Base-by-base conservation (phyloP, 1,284 basidiomycete genomes). In the Trametes sp. region DNA sequence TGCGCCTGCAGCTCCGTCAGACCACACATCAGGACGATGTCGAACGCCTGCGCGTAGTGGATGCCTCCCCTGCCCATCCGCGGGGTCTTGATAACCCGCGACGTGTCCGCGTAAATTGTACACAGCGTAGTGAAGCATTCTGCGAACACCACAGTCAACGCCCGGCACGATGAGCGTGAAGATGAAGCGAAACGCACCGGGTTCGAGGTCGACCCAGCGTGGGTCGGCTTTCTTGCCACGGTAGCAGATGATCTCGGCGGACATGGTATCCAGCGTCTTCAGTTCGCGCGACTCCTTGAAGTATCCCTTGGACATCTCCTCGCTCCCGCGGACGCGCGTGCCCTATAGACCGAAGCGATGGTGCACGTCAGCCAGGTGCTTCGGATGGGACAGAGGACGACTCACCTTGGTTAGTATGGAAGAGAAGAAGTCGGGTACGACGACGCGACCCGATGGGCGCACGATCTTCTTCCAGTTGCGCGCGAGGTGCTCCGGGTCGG, bases 11-110 rank as follows among this genome's bases (percentile, higher is more conserved):
- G 49, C 59, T 83, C 81, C 0, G 81, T 81, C 36, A 83, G 70
- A 7, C 85, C 85, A 59, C 84, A 84, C 51, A 78, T 74, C 53
- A 87, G 72, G 21, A 87, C 74, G 54, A 87, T 74, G 23, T 82
- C 78, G 66, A 78, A 85, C 14, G 75, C 70, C 46, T 80, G 77
- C 44, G 73, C 69, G 64, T 79, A 86, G 55, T 75, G 81, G 6
- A 56, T 55, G 14, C 74, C 73, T 0, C 51, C 54, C 10, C 62
- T 21, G 2, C 72, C 75, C 3, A 31, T 16, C 13, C 54, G 51
- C 16, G 64, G 61, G 0, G 49, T 57, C 36, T 69, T 74, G 23
- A 70, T 67, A 16, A 81, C 72, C 29, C 72, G 64, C 0, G 78
- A 75, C 0, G 80, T 77, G 54, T 85, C 79, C 2, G 77, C 79